Base-by-base conservation (phyloP, 306 rosid genomes). In the Lithocarpus polystachyus region DNA sequence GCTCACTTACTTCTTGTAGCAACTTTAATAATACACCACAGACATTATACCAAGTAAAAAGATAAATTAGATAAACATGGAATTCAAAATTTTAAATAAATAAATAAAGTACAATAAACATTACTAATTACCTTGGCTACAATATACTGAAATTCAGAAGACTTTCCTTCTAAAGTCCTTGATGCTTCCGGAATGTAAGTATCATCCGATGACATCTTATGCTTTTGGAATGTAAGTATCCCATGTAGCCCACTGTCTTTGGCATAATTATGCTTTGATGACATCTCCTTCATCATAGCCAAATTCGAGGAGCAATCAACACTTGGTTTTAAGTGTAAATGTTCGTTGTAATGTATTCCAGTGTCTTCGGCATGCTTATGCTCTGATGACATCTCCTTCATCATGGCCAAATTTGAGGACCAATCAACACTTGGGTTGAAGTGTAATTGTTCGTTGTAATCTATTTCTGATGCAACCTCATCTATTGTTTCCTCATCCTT, bases 91-190 rank as follows among this genome's bases (percentile, higher is more conserved):
- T 40, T 40, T 40, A 40, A 40, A 40, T 40, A 43, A 61, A 76
- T 43, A 31, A 68, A 68, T 12, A 3, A 8, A 40, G 43, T 4
- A 73, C 48, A 54, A 45, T 10, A 5, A 37, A 55, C 19, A 37
- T 33, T 53, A 68, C 31, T 57, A 69, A 57, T 76, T 78, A 88
- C 91, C 91, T 68, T 35, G 33, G 76, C 55, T 45, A 76, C 64
- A 79, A 72, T 24, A 61, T 22, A 61, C 35, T 45, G 76, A 65
- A 54, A 24, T 74, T 61, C 60, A 64, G 75, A 81, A 52, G 68
- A 71, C 60, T 18, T 64, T 61, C 56, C 53, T 37, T 85, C 81
- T 15, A 72, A 68, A 53, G 28, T 68, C 52, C 23, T 14, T 51
- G 75, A 60, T 52, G 56, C 72, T 73, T 75, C 85, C 26, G 81